phyloP scores from a whole-genome alignment of 805 yeast species.

The Jamesozyma rosinii region DNA sequence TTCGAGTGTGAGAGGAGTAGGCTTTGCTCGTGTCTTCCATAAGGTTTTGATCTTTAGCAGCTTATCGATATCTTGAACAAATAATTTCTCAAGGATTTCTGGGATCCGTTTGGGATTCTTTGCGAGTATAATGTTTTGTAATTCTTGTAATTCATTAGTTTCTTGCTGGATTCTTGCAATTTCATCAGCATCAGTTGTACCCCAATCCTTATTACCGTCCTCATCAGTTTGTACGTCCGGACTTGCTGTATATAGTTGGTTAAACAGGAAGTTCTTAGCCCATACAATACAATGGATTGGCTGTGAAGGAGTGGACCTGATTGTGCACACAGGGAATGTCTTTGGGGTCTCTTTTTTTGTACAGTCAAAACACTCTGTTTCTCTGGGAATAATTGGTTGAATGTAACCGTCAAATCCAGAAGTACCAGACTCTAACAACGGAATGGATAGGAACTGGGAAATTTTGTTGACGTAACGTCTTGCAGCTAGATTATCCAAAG shows the following conservation, averaged over 20 bases:
- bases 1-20: constrained; percentile 43
- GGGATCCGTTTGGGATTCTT: constrained; percentile 28
- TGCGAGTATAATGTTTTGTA: constrained; percentile 34
- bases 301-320: constrained; percentile 90
- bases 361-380: constrained; percentile 91
- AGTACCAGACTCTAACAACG: constrained; percentile 88
- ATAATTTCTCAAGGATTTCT: constrained; percentile 51
- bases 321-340: constrained; percentile 91
- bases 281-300: constrained; percentile 95
- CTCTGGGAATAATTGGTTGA: constrained; percentile 77
- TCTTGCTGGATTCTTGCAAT: constrained; percentile 57
- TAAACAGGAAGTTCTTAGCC: constrained; percentile 87
- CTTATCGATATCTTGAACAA: constrained; percentile 67
- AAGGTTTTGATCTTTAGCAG: constrained; percentile 60
- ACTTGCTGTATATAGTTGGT: constrained; percentile 58
- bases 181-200: constrained; percentile 57
- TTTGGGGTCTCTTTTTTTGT: constrained; percentile 79
- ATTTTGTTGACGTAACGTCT: constrained; percentile 80
- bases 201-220: constrained; percentile 37
- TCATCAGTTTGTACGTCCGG: constrained; percentile 31
- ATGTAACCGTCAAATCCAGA: constrained; percentile 92
- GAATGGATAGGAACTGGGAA: constrained; percentile 62
- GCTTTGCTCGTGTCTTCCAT: constrained; percentile 67
- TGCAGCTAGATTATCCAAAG: constrained; percentile 89
- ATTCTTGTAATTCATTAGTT: constrained; percentile 50